phyloP scores from a whole-genome alignment of 2,329 filamentous ascomycete genomes.

The Leptodontidium sp. region DNA sequence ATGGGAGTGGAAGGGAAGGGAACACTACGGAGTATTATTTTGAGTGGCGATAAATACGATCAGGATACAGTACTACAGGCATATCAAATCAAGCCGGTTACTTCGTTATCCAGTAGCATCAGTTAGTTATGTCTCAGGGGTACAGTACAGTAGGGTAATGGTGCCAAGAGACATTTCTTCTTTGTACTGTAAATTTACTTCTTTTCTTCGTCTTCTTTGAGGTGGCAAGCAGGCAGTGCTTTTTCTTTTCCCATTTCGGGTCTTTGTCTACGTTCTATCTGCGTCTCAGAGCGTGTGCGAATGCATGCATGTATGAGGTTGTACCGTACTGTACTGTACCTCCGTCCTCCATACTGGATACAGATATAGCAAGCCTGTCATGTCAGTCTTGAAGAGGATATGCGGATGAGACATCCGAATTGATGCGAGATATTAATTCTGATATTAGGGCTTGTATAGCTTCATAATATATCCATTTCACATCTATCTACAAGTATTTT shows the following conservation, averaged over 20 bases:
- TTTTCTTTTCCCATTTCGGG: background rate
- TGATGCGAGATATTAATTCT: background rate
- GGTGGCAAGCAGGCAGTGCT: no score
- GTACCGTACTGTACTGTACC: background rate
- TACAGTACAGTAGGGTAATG: no score
- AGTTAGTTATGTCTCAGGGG: no score
- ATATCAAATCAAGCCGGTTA: background rate
- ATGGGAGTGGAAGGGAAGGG: background rate
- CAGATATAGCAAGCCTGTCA: background rate
- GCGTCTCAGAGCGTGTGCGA: constrained; percentile 1
- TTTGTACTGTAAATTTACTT: background rate
- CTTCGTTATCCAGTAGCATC: background rate
- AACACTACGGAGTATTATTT: background rate
- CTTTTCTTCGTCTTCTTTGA: background rate
- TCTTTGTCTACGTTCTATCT: constrained; percentile 5
- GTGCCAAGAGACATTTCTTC: constrained; percentile 6
- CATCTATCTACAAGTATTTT: background rate
- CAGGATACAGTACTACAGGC: no score
- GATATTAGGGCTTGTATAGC: background rate
- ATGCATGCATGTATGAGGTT: background rate
- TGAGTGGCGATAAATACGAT: background rate
- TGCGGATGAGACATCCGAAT: background rate
- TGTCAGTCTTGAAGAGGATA: no score
- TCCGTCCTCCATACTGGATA: background rate
- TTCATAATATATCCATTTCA: background rate